Evolutionary conservation across 805 yeast genomes (phyloP).

Genomic region (Metschnikowia picachoensis): DNA sequence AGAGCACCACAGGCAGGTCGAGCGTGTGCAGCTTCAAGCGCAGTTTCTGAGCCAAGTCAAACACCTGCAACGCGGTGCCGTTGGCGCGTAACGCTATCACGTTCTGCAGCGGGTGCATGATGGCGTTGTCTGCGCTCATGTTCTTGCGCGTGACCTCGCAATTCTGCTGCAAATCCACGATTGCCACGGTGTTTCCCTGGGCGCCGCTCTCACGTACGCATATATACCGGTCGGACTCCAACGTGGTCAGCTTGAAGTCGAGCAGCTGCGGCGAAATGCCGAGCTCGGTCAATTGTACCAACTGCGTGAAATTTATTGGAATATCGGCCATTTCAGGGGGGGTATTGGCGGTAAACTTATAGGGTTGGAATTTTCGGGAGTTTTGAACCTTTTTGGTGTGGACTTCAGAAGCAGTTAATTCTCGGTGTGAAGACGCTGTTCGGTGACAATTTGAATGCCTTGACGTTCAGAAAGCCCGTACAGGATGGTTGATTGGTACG

Average conservation of each 20-base stretch:
- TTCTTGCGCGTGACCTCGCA: slow-evolving; percentile 82
- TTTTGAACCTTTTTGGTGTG: too few relatives aligned
- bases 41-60: slow-evolving; percentile 82
- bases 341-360: not conserved
- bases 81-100: slow-evolving; percentile 93
- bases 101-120: slow-evolving; percentile 87
- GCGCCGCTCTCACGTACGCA: slow-evolving; percentile 69
- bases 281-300: slow-evolving; percentile 79
- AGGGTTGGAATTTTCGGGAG: not conserved
- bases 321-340: slow-evolving; percentile 47
- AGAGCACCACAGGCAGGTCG: slow-evolving; percentile 85
- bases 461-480: not conserved
- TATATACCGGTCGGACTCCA: slow-evolving; percentile 88
- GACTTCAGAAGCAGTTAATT: too few relatives aligned
- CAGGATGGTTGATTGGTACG: slow-evolving; percentile 4
- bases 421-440: too few relatives aligned
- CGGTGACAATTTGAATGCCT: too few relatives aligned
- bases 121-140: slow-evolving; percentile 97
- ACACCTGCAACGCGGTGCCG: slow-evolving; percentile 93
- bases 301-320: slow-evolving; percentile 96
- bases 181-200: slow-evolving; percentile 83
- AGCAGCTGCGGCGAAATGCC: slow-evolving; percentile 83
- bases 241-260: slow-evolving; percentile 90
- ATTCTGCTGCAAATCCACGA: slow-evolving; percentile 76
- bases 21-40: slow-evolving; percentile 83